Evolutionary conservation across 192 early-diverging fungal species (phyloP).

Genomic region (Coemansia aciculifera): DNA sequence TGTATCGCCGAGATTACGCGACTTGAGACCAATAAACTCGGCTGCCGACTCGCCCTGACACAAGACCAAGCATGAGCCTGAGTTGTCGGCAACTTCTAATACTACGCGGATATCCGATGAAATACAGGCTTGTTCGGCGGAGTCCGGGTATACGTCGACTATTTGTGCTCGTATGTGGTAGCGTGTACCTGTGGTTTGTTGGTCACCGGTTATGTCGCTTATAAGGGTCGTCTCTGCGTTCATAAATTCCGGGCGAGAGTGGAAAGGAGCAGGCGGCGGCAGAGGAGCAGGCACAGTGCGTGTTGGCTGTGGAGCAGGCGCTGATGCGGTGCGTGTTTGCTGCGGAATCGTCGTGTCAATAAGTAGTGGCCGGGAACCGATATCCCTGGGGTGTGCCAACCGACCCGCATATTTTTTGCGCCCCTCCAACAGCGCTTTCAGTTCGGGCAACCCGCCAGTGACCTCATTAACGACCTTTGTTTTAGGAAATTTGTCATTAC

Average conservation of each 20-base stretch:
- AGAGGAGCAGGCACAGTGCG: neutral
- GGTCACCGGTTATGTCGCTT: neutral
- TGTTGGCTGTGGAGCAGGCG: neutral
- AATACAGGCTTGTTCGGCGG: neutral
- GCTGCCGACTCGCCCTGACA: neutral
- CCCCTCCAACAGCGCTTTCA: neutral
- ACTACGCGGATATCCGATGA: constrained; percentile 8
- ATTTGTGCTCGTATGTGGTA: constrained; percentile 15
- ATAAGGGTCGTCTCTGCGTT: neutral
- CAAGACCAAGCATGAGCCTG: constrained; percentile 19
- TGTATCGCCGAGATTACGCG: neutral
- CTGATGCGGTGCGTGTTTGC: neutral
- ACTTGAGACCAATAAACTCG: neutral
- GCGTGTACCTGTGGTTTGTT: neutral
- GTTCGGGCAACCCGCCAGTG: constrained; percentile 3
- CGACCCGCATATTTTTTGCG: neutral
- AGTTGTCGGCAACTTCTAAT: constrained; percentile 16
- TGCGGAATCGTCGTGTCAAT: neutral
- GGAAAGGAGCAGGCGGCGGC: neutral
- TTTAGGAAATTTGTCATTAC: constrained; percentile 6
- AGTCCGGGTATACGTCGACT: constrained; percentile 3
- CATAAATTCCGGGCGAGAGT: neutral
- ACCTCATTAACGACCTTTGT: constrained; percentile 15
- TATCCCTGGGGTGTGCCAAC: neutral
- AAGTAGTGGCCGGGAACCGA: neutral